Evolutionary conservation across 441 rosid genomes (phyloP).

Genomic region (Pelargonium fulgidum): DNA sequence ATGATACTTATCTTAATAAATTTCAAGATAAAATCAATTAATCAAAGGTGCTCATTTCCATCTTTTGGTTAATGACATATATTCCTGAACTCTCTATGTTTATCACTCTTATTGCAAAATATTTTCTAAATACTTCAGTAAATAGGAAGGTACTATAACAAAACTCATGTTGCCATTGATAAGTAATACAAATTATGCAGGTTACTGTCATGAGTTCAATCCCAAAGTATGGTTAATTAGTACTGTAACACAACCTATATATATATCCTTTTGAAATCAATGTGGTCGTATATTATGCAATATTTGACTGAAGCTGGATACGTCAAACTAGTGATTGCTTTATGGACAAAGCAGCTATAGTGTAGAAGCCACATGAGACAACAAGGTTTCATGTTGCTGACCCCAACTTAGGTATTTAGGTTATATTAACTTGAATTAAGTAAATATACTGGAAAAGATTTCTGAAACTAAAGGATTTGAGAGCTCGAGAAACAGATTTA

Average conservation of each 20-base stretch:
- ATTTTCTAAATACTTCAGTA: background rate
- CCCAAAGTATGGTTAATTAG: background rate
- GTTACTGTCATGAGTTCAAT: background rate
- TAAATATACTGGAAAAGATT: background rate
- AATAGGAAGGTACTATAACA: background rate
- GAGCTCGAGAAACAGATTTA: background rate
- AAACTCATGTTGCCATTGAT: background rate
- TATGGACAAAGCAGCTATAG: background rate
- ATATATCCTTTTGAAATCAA: background rate
- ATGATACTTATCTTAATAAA: background rate
- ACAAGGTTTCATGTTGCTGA: constrained; percentile 1
- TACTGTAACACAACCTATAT: constrained; percentile 1
- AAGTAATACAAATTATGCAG: background rate
- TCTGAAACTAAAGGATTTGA: background rate
- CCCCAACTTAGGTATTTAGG: background rate
- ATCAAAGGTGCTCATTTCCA: background rate
- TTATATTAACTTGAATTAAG: background rate
- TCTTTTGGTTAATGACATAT: background rate
- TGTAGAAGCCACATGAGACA: background rate
- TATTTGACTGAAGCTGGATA: background rate
- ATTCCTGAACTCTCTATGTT: background rate
- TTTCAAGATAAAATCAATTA: background rate
- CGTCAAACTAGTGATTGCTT: background rate
- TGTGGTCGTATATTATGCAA: background rate
- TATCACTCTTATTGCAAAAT: background rate